These are phyloP conservation scores for Triticum monococcum DNA, from an alignment of 176 grass and related monocot species.

Conservation along the genomic window DNA sequence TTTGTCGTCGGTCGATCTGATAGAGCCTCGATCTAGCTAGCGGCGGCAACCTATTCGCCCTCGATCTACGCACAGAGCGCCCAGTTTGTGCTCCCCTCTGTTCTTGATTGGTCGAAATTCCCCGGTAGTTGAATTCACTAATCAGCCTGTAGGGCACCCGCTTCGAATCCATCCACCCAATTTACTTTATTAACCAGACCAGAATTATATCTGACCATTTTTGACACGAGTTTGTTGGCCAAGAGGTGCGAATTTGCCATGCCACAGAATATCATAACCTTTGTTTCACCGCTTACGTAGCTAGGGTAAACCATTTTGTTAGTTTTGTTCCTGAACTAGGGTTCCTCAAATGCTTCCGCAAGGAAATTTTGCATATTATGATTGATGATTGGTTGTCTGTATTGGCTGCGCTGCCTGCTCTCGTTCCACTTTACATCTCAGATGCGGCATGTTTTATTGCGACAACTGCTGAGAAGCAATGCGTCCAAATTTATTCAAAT, in stretches of 20 bases:
- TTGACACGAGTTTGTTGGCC: background rate
- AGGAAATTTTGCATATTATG: background rate
- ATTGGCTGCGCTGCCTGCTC: background rate
- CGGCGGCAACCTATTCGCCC: background rate
- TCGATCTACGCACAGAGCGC: background rate
- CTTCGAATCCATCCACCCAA: background rate
- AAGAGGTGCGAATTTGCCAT: background rate
- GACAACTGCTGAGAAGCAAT: too few species aligned
- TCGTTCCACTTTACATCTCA: background rate
- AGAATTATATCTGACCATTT: background rate
- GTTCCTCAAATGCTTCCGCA: background rate
- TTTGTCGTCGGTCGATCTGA: too few species aligned
- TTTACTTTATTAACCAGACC: background rate
- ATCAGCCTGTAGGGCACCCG: background rate
- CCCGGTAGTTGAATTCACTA: background rate
- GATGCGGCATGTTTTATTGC: background rate
- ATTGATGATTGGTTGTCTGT: too few species aligned
- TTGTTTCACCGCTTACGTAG: too few species aligned
- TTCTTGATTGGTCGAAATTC: too few species aligned
- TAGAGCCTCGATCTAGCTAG: too few species aligned
- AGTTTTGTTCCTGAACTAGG: background rate
- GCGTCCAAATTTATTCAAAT: background rate
- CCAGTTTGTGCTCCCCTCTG: too few species aligned
- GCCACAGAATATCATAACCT: too few species aligned
- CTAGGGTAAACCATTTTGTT: background rate